Conservation (phyloP, 2,329 filamentous ascomycete genomes). For the Fusarium odoratissimum region DNA sequence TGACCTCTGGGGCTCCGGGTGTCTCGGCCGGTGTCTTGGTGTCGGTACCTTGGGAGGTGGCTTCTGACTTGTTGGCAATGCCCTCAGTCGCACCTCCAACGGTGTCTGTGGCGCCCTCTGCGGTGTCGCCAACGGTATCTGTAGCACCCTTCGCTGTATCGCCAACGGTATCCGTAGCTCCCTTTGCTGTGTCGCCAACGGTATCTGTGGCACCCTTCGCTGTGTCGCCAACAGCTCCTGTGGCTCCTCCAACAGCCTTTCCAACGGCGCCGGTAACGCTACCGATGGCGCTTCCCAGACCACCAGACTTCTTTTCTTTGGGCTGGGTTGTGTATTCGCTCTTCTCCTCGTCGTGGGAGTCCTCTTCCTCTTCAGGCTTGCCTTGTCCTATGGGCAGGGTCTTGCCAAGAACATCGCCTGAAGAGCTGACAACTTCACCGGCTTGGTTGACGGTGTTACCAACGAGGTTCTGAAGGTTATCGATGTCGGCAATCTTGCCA, state of each 20-base stretch:
- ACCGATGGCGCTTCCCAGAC: constrained; percentile 39
- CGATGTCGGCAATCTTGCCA: constrained; percentile 55
- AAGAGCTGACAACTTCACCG: constrained; percentile 51
- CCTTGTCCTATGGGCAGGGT: constrained; percentile 48
- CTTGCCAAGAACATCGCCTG: constrained; percentile 58
- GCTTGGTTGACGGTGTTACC: constrained; percentile 54
- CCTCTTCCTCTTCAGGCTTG: constrained; percentile 42
- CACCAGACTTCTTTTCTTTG: constrained; percentile 48
- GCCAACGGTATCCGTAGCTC: not conserved
- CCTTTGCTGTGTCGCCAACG: constrained; percentile 12
- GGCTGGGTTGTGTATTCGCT: constrained; percentile 56
- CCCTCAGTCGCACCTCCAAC: constrained; percentile 37
- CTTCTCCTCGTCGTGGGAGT: constrained; percentile 42
- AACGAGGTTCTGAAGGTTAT: constrained; percentile 54
- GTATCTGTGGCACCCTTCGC: constrained; percentile 8
- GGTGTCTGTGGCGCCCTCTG: constrained; percentile 7
- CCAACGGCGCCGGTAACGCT: constrained; percentile 22
- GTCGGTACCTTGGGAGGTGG: constrained; percentile 21
- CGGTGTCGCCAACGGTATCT: constrained; percentile 15
- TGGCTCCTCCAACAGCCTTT: constrained; percentile 11
- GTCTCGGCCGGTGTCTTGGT: constrained; percentile 32
- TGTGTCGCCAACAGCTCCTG: constrained; percentile 26
- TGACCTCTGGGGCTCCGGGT: constrained; percentile 26
- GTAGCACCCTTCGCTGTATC: constrained; percentile 17
- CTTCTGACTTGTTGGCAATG: constrained; percentile 32